Base-by-base conservation (phyloP, 2,329 filamentous ascomycete genomes). In the Talaromyces sp. region DNA sequence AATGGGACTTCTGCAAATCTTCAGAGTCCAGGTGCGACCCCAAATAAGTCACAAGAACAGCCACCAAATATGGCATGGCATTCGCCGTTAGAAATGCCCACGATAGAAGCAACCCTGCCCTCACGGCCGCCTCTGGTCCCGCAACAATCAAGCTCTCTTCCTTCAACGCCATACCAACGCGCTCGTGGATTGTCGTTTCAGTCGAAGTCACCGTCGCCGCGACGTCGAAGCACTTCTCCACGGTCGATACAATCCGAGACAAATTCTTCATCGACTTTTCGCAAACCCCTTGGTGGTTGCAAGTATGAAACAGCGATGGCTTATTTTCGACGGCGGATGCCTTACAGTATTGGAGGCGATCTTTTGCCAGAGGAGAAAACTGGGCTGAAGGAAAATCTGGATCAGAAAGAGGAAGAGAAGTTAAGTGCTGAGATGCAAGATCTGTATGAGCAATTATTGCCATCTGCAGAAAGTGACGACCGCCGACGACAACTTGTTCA, bases 201-300 rank as follows among this genome's bases (percentile, higher is more conserved):
- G 70, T 94, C 91, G 50, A 84, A 84, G 68, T 86, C 86, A 33
- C 92, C 91, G 9, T 97, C 92, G 15, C 92, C 93, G 37, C 88
- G 84, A 65, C 85, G 79, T 56, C 78, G 86, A 54, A 90, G 86
- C 72, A 89, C 92, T 65, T 97, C 93, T 13, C 94, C 93, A 39
- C 87, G 89, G 60, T 97, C 93, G 3, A 89, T 89, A 17, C 92
- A 93, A 67, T 96, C 91, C 48, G 93, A 97, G 74, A 89, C 90
- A 22, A 92, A 90, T 68, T 85, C 88, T 63, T 78, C 91, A 60
- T 84, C 88, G 1, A 86, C 88, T 7, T 75, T 89, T 60, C 83
- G 85, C 60, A 84, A 85, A 60, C 79, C 86, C 19, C 84, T 85
- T 63, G 79, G 82, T 60, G 81, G 84, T 66, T 99, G 94, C 78